Percentiles rank a stretch among this genome's conserved stretches.
These are phyloP conservation scores for Coemansia sp. DNA, from an alignment of 192 early-diverging fungal genomes.

Conservation along the genomic window DNA sequence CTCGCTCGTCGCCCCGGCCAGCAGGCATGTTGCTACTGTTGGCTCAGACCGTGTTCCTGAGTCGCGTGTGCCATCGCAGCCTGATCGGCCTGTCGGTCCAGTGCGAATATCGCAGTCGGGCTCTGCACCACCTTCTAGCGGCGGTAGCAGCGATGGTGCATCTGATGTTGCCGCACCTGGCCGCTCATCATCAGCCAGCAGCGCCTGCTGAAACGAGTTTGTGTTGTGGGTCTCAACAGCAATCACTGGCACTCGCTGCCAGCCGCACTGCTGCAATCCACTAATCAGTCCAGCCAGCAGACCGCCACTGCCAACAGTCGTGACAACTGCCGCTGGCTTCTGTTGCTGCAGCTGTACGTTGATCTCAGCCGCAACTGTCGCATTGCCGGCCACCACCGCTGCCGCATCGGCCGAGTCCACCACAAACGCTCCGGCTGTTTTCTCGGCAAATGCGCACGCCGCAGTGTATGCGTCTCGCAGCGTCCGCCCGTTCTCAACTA, in stretches of 20 bases:
- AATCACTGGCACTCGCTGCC: conserved; percentile 69
- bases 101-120: conserved; percentile 35
- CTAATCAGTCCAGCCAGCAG: conserved; percentile 66
- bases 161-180: not conserved
- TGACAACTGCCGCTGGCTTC: conserved; percentile 64
- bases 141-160: conserved; percentile 56
- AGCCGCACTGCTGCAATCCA: conserved; percentile 59
- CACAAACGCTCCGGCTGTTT: conserved; percentile 44
- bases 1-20: conserved; percentile 21
- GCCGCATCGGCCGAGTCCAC: conserved; percentile 53
- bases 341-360: conserved; percentile 58
- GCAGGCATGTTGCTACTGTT: conserved; percentile 57
- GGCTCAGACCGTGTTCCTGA: conserved; percentile 16
- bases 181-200: conserved; percentile 55
- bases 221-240: conserved; percentile 74
- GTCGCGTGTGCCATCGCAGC: not conserved
- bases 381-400: conserved; percentile 61
- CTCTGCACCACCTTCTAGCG: conserved; percentile 59
- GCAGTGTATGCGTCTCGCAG: conserved; percentile 36
- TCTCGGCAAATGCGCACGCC: conserved; percentile 27
- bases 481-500: conserved; percentile 34
- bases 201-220: conserved; percentile 67
- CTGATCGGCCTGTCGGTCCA: not conserved
- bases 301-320: conserved; percentile 69
- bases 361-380: conserved; percentile 64